Conservation (phyloP, 202 grass and related monocot genomes). For the Schoenoplectus tabernaemontani region DNA sequence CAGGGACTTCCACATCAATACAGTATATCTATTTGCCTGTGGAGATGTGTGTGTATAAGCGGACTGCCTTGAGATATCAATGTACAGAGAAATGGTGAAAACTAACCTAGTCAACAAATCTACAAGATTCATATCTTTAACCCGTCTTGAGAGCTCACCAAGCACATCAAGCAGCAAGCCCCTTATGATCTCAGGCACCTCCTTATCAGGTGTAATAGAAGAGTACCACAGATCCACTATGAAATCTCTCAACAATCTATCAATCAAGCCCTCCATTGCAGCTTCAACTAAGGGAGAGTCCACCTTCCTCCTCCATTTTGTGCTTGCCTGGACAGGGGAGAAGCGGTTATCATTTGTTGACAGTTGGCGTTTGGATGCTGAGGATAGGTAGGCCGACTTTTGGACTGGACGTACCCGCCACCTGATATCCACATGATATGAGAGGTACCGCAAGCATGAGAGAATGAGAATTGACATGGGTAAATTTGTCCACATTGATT, state of each 20-base stretch:
- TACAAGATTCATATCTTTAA: constrained; percentile 86
- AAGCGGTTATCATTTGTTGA: constrained; percentile 63
- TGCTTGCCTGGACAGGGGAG: constrained; percentile 44
- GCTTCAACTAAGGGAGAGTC: constrained; percentile 67
- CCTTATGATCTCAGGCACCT: constrained; percentile 79
- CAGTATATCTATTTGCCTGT: not conserved
- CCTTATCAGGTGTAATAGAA: constrained; percentile 74
- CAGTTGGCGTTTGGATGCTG: constrained; percentile 59
- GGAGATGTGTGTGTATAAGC: not conserved
- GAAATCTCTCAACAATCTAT: constrained; percentile 87
- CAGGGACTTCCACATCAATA: not conserved
- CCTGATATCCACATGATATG: constrained; percentile 72
- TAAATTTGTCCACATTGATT: constrained; percentile 99
- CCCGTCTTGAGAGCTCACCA: constrained; percentile 74
- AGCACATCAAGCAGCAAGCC: constrained; percentile 75
- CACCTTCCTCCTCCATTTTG: constrained; percentile 92
- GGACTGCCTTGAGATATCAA: not conserved
- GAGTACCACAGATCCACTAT: constrained; percentile 86
- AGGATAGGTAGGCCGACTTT: constrained; percentile 68
- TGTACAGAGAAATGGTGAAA: constrained; percentile 13
- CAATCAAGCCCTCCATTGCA: constrained; percentile 78
- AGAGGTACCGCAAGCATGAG: constrained; percentile 64
- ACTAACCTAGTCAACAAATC: constrained; percentile 86
- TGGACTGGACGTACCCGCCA: constrained; percentile 55
- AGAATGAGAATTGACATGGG: constrained; percentile 95